Evolutionary conservation across 2,329 filamentous ascomycete genomes (phyloP).

Genomic region (Fusarium heterosporum): DNA sequence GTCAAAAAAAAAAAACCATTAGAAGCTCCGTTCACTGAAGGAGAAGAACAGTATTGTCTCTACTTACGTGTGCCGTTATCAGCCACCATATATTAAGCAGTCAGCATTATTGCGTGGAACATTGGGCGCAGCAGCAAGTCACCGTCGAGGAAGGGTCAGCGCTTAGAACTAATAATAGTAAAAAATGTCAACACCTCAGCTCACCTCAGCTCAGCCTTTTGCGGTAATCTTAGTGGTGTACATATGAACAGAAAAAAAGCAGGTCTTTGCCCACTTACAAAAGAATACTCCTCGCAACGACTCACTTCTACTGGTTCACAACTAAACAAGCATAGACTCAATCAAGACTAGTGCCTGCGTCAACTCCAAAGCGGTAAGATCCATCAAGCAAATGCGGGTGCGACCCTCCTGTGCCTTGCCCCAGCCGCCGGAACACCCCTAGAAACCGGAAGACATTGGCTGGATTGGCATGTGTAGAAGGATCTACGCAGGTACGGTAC

Average conservation of each 20-base stretch:
- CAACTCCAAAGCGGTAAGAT: slow-evolving; percentile 3
- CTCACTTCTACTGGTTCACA: slow-evolving; percentile 25
- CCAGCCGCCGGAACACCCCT: slow-evolving; percentile 32
- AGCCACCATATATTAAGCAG: slow-evolving; percentile 26
- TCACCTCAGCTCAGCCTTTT: slow-evolving; percentile 16
- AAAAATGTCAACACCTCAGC: neutral
- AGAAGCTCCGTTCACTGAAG: slow-evolving; percentile 3
- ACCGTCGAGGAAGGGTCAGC: slow-evolving; percentile 7
- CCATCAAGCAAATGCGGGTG: slow-evolving; percentile 35
- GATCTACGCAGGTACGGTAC: slow-evolving; percentile 27
- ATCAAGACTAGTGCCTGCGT: slow-evolving; percentile 22
- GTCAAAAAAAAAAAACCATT: slow-evolving; percentile 3
- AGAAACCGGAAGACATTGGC: slow-evolving; percentile 6
- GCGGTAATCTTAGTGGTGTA: neutral
- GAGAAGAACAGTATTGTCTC: slow-evolving; percentile 14
- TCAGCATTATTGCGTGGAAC: slow-evolving; percentile 36
- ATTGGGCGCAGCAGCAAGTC: slow-evolving; percentile 26
- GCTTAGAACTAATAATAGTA: slow-evolving; percentile 14
- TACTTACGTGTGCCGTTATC: slow-evolving; percentile 22
- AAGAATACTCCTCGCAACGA: slow-evolving; percentile 20
- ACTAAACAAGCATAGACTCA: slow-evolving; percentile 3
- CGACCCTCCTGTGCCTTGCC: slow-evolving; percentile 28
- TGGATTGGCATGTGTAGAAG: slow-evolving; percentile 3
- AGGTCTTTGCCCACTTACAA: slow-evolving; percentile 6
- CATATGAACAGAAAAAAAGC: neutral